phyloP scores from a whole-genome alignment of 164 flowering plant genomes.

The Amborella trichopoda region DNA sequence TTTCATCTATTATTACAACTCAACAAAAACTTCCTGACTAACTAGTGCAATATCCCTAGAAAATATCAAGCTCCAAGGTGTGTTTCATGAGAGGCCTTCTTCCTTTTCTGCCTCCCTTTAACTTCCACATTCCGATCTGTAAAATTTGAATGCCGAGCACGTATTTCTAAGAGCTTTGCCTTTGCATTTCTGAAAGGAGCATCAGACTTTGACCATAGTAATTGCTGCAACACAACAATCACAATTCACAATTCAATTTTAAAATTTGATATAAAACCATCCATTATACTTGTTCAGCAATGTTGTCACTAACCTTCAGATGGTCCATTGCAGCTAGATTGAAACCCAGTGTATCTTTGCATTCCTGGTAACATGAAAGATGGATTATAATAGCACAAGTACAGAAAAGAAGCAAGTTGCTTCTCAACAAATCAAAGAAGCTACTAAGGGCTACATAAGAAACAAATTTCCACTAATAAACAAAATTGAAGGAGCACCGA shows the following conservation, averaged over 20 bases:
- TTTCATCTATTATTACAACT: no score
- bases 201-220: slow-evolving; percentile 71
- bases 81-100: no score
- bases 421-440: no score
- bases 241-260: not conserved
- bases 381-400: no score
- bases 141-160: slow-evolving; percentile 45
- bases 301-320: slow-evolving; percentile 58
- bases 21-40: no score
- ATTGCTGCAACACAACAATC: slow-evolving; percentile 46
- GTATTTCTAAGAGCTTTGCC: slow-evolving; percentile 58
- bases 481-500: no score
- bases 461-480: no score
- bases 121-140: slow-evolving; percentile 29
- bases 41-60: no score
- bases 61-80: no score
- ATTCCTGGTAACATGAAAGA: slow-evolving; percentile 80
- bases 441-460: no score
- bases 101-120: slow-evolving; percentile 34
- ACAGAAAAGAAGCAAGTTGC: no score
- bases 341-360: slow-evolving; percentile 82
- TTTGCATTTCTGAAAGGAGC: slow-evolving; percentile 80
- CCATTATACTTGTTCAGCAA: no score
- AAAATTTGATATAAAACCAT: not conserved
- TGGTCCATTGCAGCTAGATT: slow-evolving; percentile 99